phyloP scores from a whole-genome alignment of 2,329 filamentous ascomycete species.

The Beauveria rudraprayagi region DNA sequence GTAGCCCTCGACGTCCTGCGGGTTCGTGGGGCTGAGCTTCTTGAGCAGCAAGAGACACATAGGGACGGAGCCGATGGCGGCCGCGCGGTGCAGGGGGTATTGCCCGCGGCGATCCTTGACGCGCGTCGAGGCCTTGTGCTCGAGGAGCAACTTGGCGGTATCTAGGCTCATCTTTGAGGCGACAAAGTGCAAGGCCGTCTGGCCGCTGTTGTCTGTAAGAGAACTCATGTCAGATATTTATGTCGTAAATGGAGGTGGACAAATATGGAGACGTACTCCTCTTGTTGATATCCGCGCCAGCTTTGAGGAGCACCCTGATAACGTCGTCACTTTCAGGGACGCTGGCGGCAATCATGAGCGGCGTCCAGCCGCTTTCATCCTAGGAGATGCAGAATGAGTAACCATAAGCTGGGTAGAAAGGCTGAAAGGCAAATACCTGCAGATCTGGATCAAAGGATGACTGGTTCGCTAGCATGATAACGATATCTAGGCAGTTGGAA shows the following conservation, averaged over 20 bases:
- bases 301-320: conserved; percentile 58
- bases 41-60: conserved; percentile 75
- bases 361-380: conserved; percentile 76
- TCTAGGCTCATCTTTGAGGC: conserved; percentile 86
- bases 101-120: conserved; percentile 83
- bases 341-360: conserved; percentile 74
- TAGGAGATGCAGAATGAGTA: conserved; percentile 21
- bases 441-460: conserved; percentile 78
- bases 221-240: neutral
- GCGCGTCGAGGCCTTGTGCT: conserved; percentile 66
- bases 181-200: conserved; percentile 87
- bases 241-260: neutral
- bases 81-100: conserved; percentile 82
- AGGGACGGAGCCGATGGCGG: conserved; percentile 80
- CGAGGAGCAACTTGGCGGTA: conserved; percentile 67
- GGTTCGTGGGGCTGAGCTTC: conserved; percentile 71
- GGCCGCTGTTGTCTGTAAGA: conserved; percentile 53
- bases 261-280: conserved; percentile 46
- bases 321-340: conserved; percentile 64
- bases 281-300: conserved; percentile 63
- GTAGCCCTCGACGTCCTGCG: conserved; percentile 72
- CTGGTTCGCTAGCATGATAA: conserved; percentile 60
- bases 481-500: conserved; percentile 69
- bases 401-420: too few relatives aligned
- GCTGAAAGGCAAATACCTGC: conserved; percentile 40